phyloP scores from a whole-genome alignment of 2,329 filamentous ascomycete genomes.

The Clonostachys chloroleuca region DNA sequence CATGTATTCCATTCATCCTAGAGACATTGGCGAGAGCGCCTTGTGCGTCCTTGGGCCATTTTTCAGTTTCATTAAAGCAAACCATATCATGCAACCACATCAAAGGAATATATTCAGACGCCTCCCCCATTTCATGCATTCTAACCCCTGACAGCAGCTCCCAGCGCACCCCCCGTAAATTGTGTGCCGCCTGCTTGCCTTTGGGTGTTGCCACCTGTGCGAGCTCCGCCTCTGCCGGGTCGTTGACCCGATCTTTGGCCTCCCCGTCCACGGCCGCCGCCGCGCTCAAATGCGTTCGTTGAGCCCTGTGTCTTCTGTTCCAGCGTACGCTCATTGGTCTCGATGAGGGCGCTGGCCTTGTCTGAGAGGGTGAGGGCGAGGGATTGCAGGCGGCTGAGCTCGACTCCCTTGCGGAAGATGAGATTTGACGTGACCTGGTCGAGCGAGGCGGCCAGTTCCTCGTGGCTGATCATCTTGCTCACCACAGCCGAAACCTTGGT shows the following conservation, averaged over 20 bases:
- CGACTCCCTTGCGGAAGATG: constrained; percentile 99
- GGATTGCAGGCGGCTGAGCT: constrained; percentile 92
- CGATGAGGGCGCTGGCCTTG: constrained; percentile 93
- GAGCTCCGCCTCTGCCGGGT: constrained; percentile 53
- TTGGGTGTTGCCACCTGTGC: constrained; percentile 49
- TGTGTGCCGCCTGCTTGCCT: constrained; percentile 70
- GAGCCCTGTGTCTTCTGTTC: constrained; percentile 97
- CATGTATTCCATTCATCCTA: constrained; percentile 1
- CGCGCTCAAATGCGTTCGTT: constrained; percentile 89
- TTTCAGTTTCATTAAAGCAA: constrained; percentile 3
- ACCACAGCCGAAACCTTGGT: constrained; percentile 93
- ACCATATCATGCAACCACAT: constrained; percentile 1
- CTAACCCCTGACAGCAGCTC: constrained; percentile 60
- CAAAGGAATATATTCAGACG: not conserved
- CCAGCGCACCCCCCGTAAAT: constrained; percentile 78
- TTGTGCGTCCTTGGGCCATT: not conserved
- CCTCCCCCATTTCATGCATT: no score
- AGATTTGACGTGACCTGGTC: constrained; percentile 97
- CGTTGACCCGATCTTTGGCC: constrained; percentile 60
- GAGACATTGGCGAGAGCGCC: not conserved
- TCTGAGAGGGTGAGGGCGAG: constrained; percentile 90
- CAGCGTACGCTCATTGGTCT: constrained; percentile 94
- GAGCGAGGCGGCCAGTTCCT: constrained; percentile 91
- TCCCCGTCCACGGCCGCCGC: constrained; percentile 73
- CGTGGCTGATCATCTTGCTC: constrained; percentile 99